Evolutionary conservation across 176 grass and related monocot genomes (phyloP), one percentile per base, ranked within the genome.

Genomic region (Oryza meyeriana): DNA sequence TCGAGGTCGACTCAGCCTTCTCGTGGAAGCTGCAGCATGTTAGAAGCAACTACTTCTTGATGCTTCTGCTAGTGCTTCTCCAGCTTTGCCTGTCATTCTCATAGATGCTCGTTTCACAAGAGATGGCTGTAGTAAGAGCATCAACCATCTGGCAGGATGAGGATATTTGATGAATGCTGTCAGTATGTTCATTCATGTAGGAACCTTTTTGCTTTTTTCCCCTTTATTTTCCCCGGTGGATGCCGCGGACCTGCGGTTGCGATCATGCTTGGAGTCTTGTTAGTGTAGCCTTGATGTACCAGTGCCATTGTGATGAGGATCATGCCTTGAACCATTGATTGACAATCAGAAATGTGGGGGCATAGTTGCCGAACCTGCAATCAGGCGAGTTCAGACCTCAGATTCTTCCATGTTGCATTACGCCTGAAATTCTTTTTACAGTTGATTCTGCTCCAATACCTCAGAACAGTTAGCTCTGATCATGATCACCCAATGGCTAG

Each of bases 1-100:
- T 99, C 29, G 83, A 90, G 79, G 90, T 87, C 0, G 93, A 93
- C 41, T 89, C 76, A 0, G 93, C 90, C 22, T 78, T 92, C 74
- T 94, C 91, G 24, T 94, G 57, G 86, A 93, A 84, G 62, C 30
- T 45, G 12, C 80, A 74, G 38, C 72, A 25, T 20, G 22, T 34
- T 25, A 25, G 83, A 61, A 66, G 77, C 26, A 28, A 47, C 72
- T 27, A n/a, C 68, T 13, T 85, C 7, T 16, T 84, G 45, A 70
- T 86, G 48, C 69, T 88, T 36, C 63, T 89, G 13, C 81, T 80
- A 67, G 72, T 82, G 59, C 27, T 91, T 55, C 66, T 91, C 36
- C 84, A 86, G 71, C 72, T 91, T 2, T 85, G 75, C 45, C 61
- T 91, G 39, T 66, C 77, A 40, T 87, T 82, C 55, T 68, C 33